These are phyloP conservation scores for Chaetomium cochliodes DNA, from an alignment of 495 filamentous ascomycete species.

Conservation along the genomic window DNA sequence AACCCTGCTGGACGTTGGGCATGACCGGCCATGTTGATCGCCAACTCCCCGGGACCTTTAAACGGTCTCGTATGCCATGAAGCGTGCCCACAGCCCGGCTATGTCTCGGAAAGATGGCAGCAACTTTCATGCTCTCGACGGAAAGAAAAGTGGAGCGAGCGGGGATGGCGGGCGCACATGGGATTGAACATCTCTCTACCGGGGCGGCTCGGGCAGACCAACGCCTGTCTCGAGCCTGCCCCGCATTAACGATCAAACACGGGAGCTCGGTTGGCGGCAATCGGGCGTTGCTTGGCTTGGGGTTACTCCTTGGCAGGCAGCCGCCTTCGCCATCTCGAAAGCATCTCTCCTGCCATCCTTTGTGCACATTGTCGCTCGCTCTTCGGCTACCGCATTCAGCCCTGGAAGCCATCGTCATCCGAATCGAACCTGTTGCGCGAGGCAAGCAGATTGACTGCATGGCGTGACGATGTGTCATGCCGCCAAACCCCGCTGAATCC, in stretches of 20 bases:
- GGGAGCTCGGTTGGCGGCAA: neutral
- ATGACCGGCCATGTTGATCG: too few species aligned
- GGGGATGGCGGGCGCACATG: too few species aligned
- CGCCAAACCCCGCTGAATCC: constrained; percentile 13
- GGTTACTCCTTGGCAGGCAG: neutral
- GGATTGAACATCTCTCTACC: constrained; percentile 1
- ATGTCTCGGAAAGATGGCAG: too few species aligned
- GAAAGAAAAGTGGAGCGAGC: neutral
- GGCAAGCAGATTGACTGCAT: neutral
- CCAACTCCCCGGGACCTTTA: too few species aligned
- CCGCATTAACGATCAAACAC: constrained; percentile 6
- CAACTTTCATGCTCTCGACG: neutral
- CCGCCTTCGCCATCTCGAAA: neutral
- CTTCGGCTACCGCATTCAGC: neutral
- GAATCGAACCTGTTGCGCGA: neutral
- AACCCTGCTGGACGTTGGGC: too few species aligned
- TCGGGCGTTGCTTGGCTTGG: neutral
- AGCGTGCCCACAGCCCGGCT: too few species aligned
- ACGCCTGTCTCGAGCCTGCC: neutral
- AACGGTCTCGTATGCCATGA: too few species aligned
- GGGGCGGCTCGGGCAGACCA: neutral
- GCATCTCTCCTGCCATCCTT: neutral
- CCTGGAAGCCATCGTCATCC: neutral
- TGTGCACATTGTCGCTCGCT: neutral
- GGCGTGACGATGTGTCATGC: constrained; percentile 16